Percentiles rank a stretch among this genome's conserved stretches.
These are phyloP conservation scores for Gymnopus androsaceus DNA, from an alignment of 1,284 basidiomycete species.

Conservation along the genomic window DNA sequence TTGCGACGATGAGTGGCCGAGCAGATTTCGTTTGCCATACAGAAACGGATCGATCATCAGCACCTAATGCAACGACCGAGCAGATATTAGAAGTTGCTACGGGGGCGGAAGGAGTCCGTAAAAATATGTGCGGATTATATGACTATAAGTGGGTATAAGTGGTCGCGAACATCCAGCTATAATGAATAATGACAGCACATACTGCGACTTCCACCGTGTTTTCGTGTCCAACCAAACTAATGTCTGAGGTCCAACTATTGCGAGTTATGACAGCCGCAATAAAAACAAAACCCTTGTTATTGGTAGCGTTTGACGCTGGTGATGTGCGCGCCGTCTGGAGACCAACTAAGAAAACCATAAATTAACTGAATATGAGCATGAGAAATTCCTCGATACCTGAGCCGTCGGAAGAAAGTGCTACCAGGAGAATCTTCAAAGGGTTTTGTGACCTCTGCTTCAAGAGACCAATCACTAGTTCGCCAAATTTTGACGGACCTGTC, in stretches of 20 bases:
- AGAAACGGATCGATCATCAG: slow-evolving; percentile 86
- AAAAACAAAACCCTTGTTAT: slow-evolving; percentile 93
- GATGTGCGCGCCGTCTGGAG: slow-evolving; percentile 97
- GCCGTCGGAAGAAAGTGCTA: slow-evolving; percentile 90
- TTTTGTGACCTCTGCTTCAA: slow-evolving; percentile 83
- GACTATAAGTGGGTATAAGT: slow-evolving; percentile 47
- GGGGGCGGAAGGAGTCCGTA: slow-evolving; percentile 67
- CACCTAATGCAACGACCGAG: slow-evolving; percentile 87
- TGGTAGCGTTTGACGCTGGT: slow-evolving; percentile 97
- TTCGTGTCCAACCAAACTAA: slow-evolving; percentile 94
- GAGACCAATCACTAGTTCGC: slow-evolving; percentile 89
- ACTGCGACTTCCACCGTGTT: slow-evolving; percentile 97
- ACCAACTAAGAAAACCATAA: slow-evolving; percentile 70
- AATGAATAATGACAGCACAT: slow-evolving; percentile 34
- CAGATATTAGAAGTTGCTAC: slow-evolving; percentile 78
- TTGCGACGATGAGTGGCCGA: slow-evolving; percentile 87
- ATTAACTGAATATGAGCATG: neutral
- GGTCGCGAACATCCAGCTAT: slow-evolving; percentile 10
- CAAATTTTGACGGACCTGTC: slow-evolving; percentile 97
- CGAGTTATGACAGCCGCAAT: slow-evolving; percentile 94
- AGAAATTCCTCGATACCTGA: slow-evolving; percentile 61
- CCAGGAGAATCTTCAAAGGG: slow-evolving; percentile 95
- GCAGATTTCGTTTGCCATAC: slow-evolving; percentile 93
- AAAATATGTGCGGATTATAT: slow-evolving; percentile 92
- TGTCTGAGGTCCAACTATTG: slow-evolving; percentile 84